phyloP scores from a whole-genome alignment of 2,329 filamentous ascomycete genomes.

The Chaetomium olivaceum region DNA sequence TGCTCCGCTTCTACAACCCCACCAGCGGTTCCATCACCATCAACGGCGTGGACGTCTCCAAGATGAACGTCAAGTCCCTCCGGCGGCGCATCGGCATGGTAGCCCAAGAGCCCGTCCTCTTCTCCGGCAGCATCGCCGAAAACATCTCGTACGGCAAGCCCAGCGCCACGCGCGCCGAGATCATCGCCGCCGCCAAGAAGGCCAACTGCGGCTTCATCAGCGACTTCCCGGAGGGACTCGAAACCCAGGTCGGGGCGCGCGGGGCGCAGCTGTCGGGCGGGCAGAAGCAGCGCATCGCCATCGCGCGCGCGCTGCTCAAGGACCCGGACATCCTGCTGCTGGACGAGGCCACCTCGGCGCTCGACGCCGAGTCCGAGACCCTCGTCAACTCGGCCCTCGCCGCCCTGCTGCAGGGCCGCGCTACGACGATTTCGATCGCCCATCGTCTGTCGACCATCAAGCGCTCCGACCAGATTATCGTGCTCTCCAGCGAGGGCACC shows the following conservation, averaged over 20 bases:
- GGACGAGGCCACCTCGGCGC: conserved; percentile 91
- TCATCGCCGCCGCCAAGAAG: conserved; percentile 81
- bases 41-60: conserved; percentile 77
- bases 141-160: conserved; percentile 93
- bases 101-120: conserved; percentile 90
- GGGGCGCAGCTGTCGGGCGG: conserved; percentile 93
- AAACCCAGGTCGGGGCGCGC: conserved; percentile 88
- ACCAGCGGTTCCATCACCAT: conserved; percentile 77
- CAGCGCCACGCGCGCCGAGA: conserved; percentile 72
- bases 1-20: conserved; percentile 89
- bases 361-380: conserved; percentile 96
- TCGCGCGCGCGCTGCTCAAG: conserved; percentile 91
- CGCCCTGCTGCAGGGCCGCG: conserved; percentile 77
- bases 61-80: conserved; percentile 91
- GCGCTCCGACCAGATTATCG: conserved; percentile 90
- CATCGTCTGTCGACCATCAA: conserved; percentile 97
- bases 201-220: conserved; percentile 97
- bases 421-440: conserved; percentile 96
- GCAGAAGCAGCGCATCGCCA: conserved; percentile 97
- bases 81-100: conserved; percentile 93
- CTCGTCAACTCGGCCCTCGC: conserved; percentile 89
- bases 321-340: conserved; percentile 95
- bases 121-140: conserved; percentile 80
- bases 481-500: conserved; percentile 79
- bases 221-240: conserved; percentile 92